Conservation (phyloP, 805 yeast species). For the Metschnikowia lochheadii region DNA sequence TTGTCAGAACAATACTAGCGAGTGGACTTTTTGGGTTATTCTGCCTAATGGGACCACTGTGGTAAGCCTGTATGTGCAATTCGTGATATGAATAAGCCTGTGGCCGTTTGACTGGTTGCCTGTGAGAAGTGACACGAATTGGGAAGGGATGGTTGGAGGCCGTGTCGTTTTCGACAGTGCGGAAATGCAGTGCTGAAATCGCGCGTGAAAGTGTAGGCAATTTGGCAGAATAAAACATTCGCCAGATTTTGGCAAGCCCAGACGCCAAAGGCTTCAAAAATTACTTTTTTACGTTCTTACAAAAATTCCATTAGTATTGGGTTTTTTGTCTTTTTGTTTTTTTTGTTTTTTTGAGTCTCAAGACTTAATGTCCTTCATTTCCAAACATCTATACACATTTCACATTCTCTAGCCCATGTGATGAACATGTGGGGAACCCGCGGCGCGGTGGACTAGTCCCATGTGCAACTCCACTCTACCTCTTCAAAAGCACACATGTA, state of each 20-base stretch:
- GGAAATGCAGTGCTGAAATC: slow-evolving; percentile 1
- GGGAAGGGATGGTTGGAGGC: background rate
- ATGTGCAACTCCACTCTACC: background rate
- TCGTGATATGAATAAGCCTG: background rate
- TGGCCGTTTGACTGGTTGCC: background rate
- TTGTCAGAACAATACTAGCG: background rate
- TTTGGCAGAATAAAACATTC: background rate
- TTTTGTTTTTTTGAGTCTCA: background rate
- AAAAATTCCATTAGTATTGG: background rate
- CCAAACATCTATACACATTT: background rate
- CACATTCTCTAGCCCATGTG: background rate
- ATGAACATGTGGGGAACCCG: slow-evolving; percentile 2
- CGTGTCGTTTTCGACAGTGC: slow-evolving; percentile 1
- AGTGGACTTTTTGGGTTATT: background rate
- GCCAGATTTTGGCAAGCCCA: background rate
- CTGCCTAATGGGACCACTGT: background rate
- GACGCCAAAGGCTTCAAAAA: background rate
- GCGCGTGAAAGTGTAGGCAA: slow-evolving; percentile 4
- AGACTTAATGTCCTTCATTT: background rate
- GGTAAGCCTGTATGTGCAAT: background rate
- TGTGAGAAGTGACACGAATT: background rate
- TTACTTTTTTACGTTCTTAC: background rate
- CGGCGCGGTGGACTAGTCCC: background rate
- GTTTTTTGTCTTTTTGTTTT: too few species aligned
- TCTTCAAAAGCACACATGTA: background rate